Conservation (phyloP, 768 basidiomycete genomes). For the Boletus coccyginus region DNA sequence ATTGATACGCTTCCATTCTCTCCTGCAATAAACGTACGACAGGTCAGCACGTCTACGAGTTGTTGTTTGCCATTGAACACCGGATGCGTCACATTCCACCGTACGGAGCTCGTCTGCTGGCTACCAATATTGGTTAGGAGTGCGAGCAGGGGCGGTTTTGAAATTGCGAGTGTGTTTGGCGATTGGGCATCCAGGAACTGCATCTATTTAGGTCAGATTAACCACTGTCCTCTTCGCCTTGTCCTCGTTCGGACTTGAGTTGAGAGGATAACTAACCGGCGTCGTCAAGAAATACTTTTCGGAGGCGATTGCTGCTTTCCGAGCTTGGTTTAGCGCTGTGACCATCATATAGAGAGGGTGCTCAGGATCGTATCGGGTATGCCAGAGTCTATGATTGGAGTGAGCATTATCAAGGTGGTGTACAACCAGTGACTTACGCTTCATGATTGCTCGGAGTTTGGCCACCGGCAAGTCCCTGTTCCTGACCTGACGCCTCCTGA, state of each 20-base stretch:
- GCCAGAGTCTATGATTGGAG: slow-evolving; percentile 51
- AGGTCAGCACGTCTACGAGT: slow-evolving; percentile 55
- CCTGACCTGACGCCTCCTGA: slow-evolving; percentile 36
- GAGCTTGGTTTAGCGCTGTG: slow-evolving; percentile 48
- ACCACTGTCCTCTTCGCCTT: background rate
- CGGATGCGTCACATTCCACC: slow-evolving; percentile 44
- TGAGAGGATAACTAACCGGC: slow-evolving; percentile 33
- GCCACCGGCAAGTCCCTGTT: slow-evolving; percentile 48
- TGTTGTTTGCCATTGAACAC: slow-evolving; percentile 39
- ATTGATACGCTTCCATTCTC: slow-evolving; percentile 42
- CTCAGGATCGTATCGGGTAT: slow-evolving; percentile 49
- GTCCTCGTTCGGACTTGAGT: background rate
- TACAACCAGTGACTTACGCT: slow-evolving; percentile 33
- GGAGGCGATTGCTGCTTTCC: slow-evolving; percentile 46
- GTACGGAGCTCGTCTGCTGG: slow-evolving; percentile 28
- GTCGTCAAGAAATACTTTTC: slow-evolving; percentile 46
- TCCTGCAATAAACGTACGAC: slow-evolving; percentile 37
- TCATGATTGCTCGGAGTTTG: slow-evolving; percentile 49
- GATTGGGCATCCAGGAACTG: slow-evolving; percentile 42
- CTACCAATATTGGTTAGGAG: slow-evolving; percentile 55
- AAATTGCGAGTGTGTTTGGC: slow-evolving; percentile 43
- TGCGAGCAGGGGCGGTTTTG: slow-evolving; percentile 54
- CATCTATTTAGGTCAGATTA: slow-evolving; percentile 33
- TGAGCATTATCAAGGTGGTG: background rate
- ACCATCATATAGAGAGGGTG: slow-evolving; percentile 49